These are phyloP conservation scores for Pterula multifida DNA, from an alignment of 1,284 basidiomycete species.

Conservation along the genomic window DNA sequence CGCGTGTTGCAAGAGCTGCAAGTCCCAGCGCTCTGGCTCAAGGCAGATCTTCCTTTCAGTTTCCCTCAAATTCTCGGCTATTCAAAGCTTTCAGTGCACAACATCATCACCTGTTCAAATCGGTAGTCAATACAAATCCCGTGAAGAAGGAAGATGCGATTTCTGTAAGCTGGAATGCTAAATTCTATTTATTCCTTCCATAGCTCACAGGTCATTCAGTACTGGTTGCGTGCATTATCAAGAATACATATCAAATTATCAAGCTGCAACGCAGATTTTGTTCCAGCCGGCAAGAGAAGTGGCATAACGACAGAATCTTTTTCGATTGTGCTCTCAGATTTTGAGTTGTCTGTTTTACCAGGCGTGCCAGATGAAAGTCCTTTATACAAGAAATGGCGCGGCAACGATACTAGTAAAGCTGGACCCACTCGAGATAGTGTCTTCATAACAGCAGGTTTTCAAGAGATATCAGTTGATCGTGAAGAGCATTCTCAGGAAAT, in stretches of 20 bases:
- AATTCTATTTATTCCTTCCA: not conserved
- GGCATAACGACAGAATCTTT: too few species aligned
- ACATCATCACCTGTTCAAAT: not conserved
- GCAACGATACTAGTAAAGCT: not conserved
- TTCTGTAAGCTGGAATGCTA: not conserved
- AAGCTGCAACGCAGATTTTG: not conserved
- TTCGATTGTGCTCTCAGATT: not conserved
- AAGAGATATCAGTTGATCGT: not conserved
- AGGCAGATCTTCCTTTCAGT: not conserved
- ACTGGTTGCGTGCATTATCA: constrained; percentile 16
- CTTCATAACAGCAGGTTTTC: not conserved
- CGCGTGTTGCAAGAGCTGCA: not conserved
- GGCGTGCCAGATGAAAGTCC: not conserved
- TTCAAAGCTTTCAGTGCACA: not conserved
- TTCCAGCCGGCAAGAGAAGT: too few species aligned
- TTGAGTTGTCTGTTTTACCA: not conserved
- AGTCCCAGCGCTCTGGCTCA: not conserved
- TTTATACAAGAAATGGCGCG: not conserved
- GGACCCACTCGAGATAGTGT: not conserved
- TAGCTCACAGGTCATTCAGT: not conserved
- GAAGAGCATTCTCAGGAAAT: constrained; percentile 4
- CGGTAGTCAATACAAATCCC: not conserved
- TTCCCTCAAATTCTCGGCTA: not conserved
- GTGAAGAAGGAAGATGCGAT: too few species aligned
- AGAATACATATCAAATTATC: constrained; percentile 18